Percentiles rank a stretch among this genome's conserved stretches.
Evolutionary conservation across 306 rosid genomes (phyloP).

Genomic region (Medicago ruthenica): DNA sequence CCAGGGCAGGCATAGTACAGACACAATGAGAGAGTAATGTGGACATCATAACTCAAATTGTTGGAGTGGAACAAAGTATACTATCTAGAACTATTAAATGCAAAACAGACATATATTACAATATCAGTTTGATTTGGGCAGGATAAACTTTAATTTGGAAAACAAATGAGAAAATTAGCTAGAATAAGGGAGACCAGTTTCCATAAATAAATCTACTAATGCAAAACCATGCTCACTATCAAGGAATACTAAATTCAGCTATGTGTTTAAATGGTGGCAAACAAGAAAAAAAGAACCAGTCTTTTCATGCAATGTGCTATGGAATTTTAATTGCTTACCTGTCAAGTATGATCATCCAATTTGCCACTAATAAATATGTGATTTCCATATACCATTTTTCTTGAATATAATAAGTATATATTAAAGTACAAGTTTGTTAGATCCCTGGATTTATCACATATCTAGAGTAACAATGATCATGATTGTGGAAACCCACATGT

Average conservation of each 20-base stretch:
- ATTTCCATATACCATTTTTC: neutral
- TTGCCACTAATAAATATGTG: slow-evolving; percentile 39
- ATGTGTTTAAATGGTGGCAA: slow-evolving; percentile 44
- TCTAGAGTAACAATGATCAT: slow-evolving; percentile 29
- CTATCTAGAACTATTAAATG: too few relatives aligned
- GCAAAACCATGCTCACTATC: neutral
- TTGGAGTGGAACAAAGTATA: too few relatives aligned
- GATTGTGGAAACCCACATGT: slow-evolving; percentile 52
- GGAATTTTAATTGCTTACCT: slow-evolving; percentile 33
- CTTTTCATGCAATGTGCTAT: slow-evolving; percentile 10
- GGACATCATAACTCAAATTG: too few relatives aligned
- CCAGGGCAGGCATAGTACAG: slow-evolving; percentile 1
- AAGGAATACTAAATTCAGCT: slow-evolving; percentile 27
- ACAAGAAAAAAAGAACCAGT: slow-evolving; percentile 27
- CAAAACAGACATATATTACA: too few relatives aligned
- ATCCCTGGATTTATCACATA: slow-evolving; percentile 40
- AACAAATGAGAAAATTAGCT: too few relatives aligned
- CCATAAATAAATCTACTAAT: neutral
- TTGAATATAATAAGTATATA: neutral
- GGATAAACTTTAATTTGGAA: too few relatives aligned
- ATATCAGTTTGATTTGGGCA: too few relatives aligned
- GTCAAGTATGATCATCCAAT: slow-evolving; percentile 39
- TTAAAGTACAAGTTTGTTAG: slow-evolving; percentile 41
- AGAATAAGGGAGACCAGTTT: neutral
- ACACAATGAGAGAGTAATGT: slow-evolving; percentile 35